These are phyloP conservation scores for Adansonia rubrostipa DNA, from an alignment of 441 rosid species.

Conservation along the genomic window DNA sequence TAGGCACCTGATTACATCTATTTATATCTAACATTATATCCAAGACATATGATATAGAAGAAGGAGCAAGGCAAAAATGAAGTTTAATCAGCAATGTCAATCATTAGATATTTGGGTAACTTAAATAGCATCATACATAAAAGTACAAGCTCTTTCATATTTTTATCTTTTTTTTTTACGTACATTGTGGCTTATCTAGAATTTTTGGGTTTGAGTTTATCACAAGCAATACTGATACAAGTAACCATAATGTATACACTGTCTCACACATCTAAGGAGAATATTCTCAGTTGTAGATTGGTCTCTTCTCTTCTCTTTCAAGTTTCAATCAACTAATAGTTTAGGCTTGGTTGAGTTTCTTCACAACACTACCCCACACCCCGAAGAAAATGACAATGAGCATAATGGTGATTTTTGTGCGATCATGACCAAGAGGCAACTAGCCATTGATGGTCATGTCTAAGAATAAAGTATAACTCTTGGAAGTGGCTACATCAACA, in stretches of 20 bases:
- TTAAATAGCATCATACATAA: not conserved
- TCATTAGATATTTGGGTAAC: not conserved
- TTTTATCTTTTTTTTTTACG: not conserved
- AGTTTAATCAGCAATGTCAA: not conserved
- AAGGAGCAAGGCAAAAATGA: not conserved
- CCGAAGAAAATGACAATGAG: not conserved
- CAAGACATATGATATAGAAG: not conserved
- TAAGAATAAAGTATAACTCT: not conserved
- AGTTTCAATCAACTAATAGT: not conserved
- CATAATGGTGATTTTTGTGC: not conserved
- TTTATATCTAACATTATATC: not conserved
- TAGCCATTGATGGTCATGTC: not conserved
- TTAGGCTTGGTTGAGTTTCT: constrained; percentile 8
- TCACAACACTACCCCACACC: not conserved
- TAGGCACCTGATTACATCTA: not conserved
- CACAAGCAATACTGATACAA: constrained; percentile 3
- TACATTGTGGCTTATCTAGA: not conserved
- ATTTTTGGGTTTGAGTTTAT: not conserved
- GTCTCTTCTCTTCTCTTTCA: constrained; percentile 13
- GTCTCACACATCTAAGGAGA: not conserved
- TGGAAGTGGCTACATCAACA: not conserved
- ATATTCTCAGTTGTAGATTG: not conserved
- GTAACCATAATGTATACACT: not conserved
- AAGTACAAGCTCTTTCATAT: not conserved
- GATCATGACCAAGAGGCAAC: constrained; percentile 13